Conservation (phyloP, 352 stramenopile genomes). For the Globisporangium nodosum region DNA sequence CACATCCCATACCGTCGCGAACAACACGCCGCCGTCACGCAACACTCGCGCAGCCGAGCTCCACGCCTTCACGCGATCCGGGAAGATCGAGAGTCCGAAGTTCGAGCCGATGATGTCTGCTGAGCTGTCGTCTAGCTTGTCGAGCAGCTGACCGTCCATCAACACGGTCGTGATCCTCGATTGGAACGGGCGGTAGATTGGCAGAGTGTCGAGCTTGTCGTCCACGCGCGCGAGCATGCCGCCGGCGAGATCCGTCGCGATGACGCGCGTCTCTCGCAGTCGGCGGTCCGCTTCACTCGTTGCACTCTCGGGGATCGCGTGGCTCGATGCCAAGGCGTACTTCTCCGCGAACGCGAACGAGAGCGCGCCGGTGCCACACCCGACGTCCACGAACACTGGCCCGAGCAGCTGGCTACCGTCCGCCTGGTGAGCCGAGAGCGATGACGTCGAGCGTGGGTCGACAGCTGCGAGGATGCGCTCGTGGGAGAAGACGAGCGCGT, state of each 20-base stretch:
- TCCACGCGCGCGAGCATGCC: constrained; percentile 34
- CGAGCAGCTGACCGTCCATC: constrained; percentile 29
- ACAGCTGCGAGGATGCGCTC: neutral
- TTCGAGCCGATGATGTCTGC: constrained; percentile 38
- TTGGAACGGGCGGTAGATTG: constrained; percentile 12
- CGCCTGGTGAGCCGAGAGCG: neutral
- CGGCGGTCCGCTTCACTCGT: neutral
- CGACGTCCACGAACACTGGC: constrained; percentile 5
- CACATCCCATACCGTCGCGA: constrained; percentile 34
- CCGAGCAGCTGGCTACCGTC: neutral
- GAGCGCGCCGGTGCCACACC: neutral
- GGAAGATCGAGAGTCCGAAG: constrained; percentile 37
- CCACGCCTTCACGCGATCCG: constrained; percentile 26
- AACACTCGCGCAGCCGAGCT: constrained; percentile 25
- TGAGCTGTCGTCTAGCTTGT: constrained; percentile 23
- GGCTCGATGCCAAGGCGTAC: neutral
- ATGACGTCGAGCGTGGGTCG: neutral
- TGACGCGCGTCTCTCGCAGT: constrained; percentile 14
- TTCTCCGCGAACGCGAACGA: neutral
- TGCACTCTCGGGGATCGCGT: neutral
- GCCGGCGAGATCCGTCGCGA: constrained; percentile 34
- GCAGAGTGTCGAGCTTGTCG: constrained; percentile 15
- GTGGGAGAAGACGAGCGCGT: constrained; percentile 3
- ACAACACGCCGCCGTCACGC: constrained; percentile 32
- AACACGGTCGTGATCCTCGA: constrained; percentile 26